Evolutionary conservation across 116 monocot genomes (phyloP).

Genomic region (Phalaenopsis hybrid): DNA sequence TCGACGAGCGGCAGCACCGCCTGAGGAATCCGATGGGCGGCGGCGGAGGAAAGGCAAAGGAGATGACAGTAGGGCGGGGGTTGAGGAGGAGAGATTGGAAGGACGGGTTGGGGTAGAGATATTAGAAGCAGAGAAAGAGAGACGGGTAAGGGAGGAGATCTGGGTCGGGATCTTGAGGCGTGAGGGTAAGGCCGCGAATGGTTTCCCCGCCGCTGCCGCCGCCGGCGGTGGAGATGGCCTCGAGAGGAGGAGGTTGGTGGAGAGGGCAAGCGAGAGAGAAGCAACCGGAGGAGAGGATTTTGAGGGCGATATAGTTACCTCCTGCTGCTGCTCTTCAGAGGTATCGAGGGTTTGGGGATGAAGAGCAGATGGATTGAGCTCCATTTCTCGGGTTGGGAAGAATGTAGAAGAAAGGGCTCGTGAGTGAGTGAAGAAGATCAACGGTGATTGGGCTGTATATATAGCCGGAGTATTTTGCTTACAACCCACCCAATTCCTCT

Average conservation of each 20-base stretch:
- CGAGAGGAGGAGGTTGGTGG: conserved; percentile 8
- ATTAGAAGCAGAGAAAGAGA: conserved; percentile 12
- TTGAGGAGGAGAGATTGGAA: conserved; percentile 2
- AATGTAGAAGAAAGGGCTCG: background rate
- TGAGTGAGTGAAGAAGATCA: background rate
- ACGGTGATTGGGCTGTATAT: background rate
- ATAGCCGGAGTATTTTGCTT: too few relatives aligned
- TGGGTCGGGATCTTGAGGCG: conserved; percentile 42
- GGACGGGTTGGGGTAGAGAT: conserved; percentile 10
- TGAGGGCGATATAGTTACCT: background rate
- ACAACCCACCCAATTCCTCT: too few relatives aligned
- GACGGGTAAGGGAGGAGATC: conserved; percentile 26
- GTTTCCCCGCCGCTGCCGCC: background rate
- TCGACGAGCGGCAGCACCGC: conserved; percentile 37
- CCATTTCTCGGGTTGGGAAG: background rate
- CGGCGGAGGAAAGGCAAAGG: conserved; percentile 28
- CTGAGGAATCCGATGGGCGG: conserved; percentile 44
- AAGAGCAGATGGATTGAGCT: background rate
- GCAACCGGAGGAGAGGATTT: conserved; percentile 11
- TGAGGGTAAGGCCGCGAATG: conserved; percentile 15
- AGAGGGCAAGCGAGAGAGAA: conserved; percentile 21
- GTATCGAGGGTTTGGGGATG: background rate
- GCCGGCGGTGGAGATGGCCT: conserved; percentile 4
- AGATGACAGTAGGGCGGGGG: conserved; percentile 34
- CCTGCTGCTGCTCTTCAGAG: conserved; percentile 1